Evolutionary conservation across 495 filamentous ascomycete genomes (phyloP), one percentile per base, ranked within the genome.

Genomic region (Xylaria bambusicola): DNA sequence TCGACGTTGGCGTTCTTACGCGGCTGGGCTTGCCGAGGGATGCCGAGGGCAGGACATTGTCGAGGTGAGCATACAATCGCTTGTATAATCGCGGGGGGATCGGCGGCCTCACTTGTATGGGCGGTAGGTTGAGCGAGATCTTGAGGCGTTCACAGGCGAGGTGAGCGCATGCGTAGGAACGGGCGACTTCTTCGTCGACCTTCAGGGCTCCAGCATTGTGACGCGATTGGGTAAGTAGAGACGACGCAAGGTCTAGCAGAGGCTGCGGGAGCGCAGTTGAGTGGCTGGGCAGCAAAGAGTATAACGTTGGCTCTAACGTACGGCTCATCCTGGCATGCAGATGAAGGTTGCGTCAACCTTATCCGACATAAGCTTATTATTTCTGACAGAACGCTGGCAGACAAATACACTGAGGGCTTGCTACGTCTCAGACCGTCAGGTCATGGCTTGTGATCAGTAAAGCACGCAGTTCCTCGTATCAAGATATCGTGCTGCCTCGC

Each of bases 101-200:
- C 15, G 94, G 95, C 6, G 94, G 91, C 17, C 84, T 85, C 12
- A 90, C 85, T 54, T 89, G 81, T 38, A 96, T 87, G 2, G 85
- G 83, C 6, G 93, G 93, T 33, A 98, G 86, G 70, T 92, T 86
- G 61, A 98, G 82, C n/a, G 82, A 69, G 64, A 87, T 88, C 65
- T 91, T 92, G 48, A 97, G 81, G 58, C 92, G 83, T 72, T 92
- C 89, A 74, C 93, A 97, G 38, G 94, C 94, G 33, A 98, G 83
- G 71, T 98, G 88, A 1, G 92, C 89, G 69, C 95, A 98, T 9
- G 90, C 91, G 73, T 94, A 96, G 9, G 85, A 82, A 6, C 93
- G 84, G 17, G 88, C 90, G 61, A 92, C 86, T 70, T 98, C 93
- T 72, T 98, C 93, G 56, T 94, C 90, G 7, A 86, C 81, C 66